A percentile compares a stretch with the other conserved stretches of the same genome.
Evolutionary conservation across 75 land plant genomes (phyloP).

Genomic region (Cunninghamia lanceolata): DNA sequence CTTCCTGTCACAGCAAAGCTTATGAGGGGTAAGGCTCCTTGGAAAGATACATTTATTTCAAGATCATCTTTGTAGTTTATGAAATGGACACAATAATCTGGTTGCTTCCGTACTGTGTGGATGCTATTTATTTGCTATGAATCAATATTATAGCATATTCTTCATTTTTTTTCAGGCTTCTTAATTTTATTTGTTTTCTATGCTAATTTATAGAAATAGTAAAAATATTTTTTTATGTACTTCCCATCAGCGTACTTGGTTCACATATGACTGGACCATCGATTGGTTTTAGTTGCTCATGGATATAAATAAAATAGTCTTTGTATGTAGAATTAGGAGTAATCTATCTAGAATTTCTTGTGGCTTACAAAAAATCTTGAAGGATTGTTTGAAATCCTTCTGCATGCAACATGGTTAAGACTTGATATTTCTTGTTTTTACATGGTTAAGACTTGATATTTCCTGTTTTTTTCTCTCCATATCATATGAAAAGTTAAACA

Average conservation of each 20-base stretch:
- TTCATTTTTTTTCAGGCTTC: neutral
- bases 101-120: neutral
- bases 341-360: neutral
- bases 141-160: neutral
- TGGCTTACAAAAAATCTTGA: neutral
- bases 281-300: neutral
- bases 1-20: constrained; percentile 77
- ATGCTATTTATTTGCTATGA: neutral
- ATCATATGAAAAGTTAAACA: neutral
- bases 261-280: neutral
- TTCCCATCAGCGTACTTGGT: neutral
- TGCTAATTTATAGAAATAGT: neutral
- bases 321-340: neutral
- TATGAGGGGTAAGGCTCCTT: constrained; percentile 53
- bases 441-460: neutral
- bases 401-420: neutral
- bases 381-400: neutral
- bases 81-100: neutral
- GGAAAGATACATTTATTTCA: neutral
- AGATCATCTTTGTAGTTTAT: neutral
- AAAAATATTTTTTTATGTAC: neutral
- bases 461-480: neutral
- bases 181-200: neutral
- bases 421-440: neutral
- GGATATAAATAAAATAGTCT: neutral